These are phyloP conservation scores for Trichoderma sp. DNA, from an alignment of 2,329 filamentous ascomycete genomes.

Conservation along the genomic window DNA sequence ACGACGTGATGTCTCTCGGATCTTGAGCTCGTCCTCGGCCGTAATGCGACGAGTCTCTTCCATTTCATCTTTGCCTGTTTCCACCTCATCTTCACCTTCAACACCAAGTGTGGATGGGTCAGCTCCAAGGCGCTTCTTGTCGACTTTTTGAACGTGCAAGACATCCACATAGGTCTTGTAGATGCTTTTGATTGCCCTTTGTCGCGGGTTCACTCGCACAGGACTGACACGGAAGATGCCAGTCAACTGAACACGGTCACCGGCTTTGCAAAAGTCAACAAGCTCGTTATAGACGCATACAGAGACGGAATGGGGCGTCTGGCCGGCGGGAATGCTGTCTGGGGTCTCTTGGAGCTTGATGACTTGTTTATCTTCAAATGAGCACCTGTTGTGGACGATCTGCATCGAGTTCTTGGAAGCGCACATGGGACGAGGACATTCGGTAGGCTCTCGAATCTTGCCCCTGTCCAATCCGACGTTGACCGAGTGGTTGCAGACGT, in stretches of 20 bases:
- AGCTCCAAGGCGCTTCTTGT: slow-evolving; percentile 89
- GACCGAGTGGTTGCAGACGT: slow-evolving; percentile 86
- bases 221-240: slow-evolving; percentile 96
- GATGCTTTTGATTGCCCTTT: slow-evolving; percentile 87
- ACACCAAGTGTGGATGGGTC: slow-evolving; percentile 86
- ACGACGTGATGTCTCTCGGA: slow-evolving; percentile 74
- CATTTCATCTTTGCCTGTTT: slow-evolving; percentile 68
- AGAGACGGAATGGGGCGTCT: slow-evolving; percentile 95
- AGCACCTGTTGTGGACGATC: slow-evolving; percentile 92
- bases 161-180: slow-evolving; percentile 99
- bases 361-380: slow-evolving; percentile 95
- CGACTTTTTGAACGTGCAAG: slow-evolving; percentile 92
- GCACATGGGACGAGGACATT: slow-evolving; percentile 81
- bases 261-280: slow-evolving; percentile 96
- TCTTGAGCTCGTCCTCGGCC: slow-evolving; percentile 85
- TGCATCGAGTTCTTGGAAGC: slow-evolving; percentile 93
- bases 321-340: slow-evolving; percentile 88
- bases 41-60: slow-evolving; percentile 82
- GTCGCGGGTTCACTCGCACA: slow-evolving; percentile 88
- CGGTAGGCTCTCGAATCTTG: slow-evolving; percentile 91
- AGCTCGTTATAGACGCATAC: slow-evolving; percentile 95
- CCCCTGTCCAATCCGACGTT: slow-evolving; percentile 91
- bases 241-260: slow-evolving; percentile 92
- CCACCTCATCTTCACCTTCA: slow-evolving; percentile 65
- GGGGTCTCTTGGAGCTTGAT: slow-evolving; percentile 98